Conservation (phyloP, 805 yeast species). For the Starmerella stigmatis region DNA sequence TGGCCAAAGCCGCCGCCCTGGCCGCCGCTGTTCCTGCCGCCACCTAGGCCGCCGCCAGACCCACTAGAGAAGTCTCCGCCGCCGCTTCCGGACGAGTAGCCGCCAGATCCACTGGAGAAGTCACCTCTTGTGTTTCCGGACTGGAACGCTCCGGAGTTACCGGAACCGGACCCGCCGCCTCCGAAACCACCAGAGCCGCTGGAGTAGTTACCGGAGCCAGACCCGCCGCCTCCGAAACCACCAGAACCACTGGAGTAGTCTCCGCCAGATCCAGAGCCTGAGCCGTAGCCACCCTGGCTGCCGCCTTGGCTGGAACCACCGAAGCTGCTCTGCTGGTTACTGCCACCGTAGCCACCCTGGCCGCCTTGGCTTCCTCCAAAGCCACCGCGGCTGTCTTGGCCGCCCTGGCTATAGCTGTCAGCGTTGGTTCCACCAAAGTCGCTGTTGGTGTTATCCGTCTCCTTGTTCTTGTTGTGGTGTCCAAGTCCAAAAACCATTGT, state of each 20-base stretch:
- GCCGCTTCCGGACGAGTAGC: background rate
- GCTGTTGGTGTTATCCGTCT: constrained; percentile 2
- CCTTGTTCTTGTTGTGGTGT: constrained; percentile 4
- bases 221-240: constrained; percentile 7
- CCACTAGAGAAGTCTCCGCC: background rate
- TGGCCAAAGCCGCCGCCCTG: background rate
- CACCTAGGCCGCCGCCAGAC: background rate
- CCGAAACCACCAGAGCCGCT: constrained; percentile 7
- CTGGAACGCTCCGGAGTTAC: too few species aligned
- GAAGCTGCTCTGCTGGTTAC: constrained; percentile 4
- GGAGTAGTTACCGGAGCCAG: background rate
- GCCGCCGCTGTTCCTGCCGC: background rate
- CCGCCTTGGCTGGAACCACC: constrained; percentile 1
- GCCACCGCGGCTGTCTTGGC: constrained; percentile 4
- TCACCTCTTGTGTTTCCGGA: too few species aligned
- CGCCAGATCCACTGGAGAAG: background rate
- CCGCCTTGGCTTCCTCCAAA: background rate
- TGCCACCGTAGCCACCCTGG: background rate
- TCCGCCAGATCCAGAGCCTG: constrained; percentile 6
- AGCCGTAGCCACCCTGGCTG: background rate
- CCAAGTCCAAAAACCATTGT: constrained; percentile 13
- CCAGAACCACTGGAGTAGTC: constrained; percentile 7
- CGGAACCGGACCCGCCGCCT: constrained; percentile 4
- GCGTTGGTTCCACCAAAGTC: constrained; percentile 1
- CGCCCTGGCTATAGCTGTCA: constrained; percentile 1